Percentiles rank a stretch among this genome's conserved stretches.
These are phyloP conservation scores for Cucurbita argyrosperma DNA, from an alignment of 306 rosid species.

Conservation along the genomic window DNA sequence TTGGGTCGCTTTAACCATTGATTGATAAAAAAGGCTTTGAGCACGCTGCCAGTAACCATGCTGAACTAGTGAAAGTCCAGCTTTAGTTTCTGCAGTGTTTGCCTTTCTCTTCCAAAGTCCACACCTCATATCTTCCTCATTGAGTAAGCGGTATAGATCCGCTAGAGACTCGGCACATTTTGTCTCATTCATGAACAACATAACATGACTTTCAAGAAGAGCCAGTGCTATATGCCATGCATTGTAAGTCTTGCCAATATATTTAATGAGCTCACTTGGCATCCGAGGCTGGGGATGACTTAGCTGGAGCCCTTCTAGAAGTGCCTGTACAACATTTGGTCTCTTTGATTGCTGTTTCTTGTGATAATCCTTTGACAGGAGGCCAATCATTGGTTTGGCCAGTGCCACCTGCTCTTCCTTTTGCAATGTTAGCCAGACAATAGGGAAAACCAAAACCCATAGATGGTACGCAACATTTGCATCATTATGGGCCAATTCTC, in stretches of 20 bases:
- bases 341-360: slow-evolving; percentile 86
- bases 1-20: slow-evolving; percentile 98
- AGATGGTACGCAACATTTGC: slow-evolving; percentile 97
- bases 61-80: slow-evolving; percentile 97
- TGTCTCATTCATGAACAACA: slow-evolving; percentile 70
- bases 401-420: slow-evolving; percentile 90
- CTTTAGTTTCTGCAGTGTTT: slow-evolving; percentile 80
- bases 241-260: slow-evolving; percentile 90
- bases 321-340: slow-evolving; percentile 99
- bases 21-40: slow-evolving; percentile 95
- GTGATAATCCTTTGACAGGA: slow-evolving; percentile 86
- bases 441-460: slow-evolving; percentile 98
- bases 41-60: slow-evolving; percentile 99
- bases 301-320: slow-evolving; percentile 94
- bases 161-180: slow-evolving; percentile 93
- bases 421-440: slow-evolving; percentile 90
- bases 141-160: slow-evolving; percentile 92
- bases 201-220: slow-evolving; percentile 92
- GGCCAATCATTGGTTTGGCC: slow-evolving; percentile 94
- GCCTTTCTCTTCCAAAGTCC: slow-evolving; percentile 95
- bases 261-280: slow-evolving; percentile 98
- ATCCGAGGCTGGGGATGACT: slow-evolving; percentile 99
- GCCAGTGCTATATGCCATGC: slow-evolving; percentile 98
- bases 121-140: slow-evolving; percentile 98
- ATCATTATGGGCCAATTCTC: slow-evolving; percentile 94